Percentiles rank a stretch among this genome's conserved stretches.
Evolutionary conservation across 208 protist genomes (phyloP).

Genomic region (Acanthamoeba lenticulata): DNA sequence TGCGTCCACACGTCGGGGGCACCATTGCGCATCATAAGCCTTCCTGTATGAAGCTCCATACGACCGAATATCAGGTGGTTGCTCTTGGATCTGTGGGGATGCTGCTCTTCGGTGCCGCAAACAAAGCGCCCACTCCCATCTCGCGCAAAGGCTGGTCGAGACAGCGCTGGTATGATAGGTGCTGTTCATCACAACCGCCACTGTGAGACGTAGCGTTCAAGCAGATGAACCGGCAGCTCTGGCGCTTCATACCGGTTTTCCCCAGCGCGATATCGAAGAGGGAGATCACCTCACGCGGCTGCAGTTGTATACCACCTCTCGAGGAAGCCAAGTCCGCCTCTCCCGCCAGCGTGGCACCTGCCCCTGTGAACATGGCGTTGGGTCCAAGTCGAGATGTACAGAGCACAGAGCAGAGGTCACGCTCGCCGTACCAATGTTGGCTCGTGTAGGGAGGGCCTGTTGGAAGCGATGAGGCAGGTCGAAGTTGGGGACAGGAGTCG

Average conservation of each 20-base stretch:
- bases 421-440: neutral
- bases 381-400: neutral
- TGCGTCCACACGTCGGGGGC: constrained; percentile 12
- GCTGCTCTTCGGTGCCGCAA: constrained; percentile 56
- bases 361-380: neutral
- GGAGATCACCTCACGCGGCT: neutral
- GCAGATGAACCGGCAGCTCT: neutral
- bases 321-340: neutral
- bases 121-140: constrained; percentile 34
- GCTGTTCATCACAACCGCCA: neutral
- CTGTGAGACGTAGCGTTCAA: neutral
- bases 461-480: neutral
- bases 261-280: constrained; percentile 12
- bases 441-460: neutral
- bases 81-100: constrained; percentile 32
- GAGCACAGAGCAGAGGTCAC: neutral
- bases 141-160: constrained; percentile 47
- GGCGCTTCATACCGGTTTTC: neutral
- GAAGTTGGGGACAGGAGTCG: neutral
- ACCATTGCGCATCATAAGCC: neutral
- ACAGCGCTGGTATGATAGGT: constrained; percentile 4
- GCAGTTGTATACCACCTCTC: neutral
- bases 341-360: neutral
- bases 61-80: constrained; percentile 37
- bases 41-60: constrained; percentile 10